Percentiles rank a stretch among this genome's conserved stretches.
These are phyloP conservation scores for Amphicarpaea edgeworthii DNA, from an alignment of 306 rosid species.

Conservation along the genomic window DNA sequence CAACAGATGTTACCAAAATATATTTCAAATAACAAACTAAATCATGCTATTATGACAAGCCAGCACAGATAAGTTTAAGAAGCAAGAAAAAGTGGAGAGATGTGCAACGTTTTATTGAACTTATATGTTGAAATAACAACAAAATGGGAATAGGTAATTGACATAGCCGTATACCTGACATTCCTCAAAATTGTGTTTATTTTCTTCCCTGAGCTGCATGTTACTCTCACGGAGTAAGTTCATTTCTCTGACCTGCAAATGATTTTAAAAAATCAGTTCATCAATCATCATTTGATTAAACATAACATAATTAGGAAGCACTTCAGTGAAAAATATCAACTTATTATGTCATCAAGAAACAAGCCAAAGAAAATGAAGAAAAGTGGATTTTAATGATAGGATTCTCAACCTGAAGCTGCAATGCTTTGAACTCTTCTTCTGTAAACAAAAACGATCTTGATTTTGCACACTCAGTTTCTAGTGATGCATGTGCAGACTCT, in stretches of 20 bases:
- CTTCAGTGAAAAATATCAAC: constrained; percentile 4
- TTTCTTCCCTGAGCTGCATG: constrained; percentile 96
- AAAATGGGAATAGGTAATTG: constrained; percentile 1
- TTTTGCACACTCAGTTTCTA: constrained; percentile 78
- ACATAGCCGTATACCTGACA: constrained; percentile 69
- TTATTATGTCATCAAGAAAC: constrained; percentile 9
- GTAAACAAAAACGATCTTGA: constrained; percentile 77
- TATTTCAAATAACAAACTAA: background rate
- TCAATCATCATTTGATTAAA: constrained; percentile 22
- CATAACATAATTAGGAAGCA: background rate
- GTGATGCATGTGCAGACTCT: constrained; percentile 79
- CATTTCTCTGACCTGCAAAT: constrained; percentile 83
- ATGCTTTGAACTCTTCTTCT: constrained; percentile 89
- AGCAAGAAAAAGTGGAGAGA: background rate
- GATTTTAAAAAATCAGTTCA: constrained; percentile 22
- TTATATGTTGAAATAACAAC: background rate
- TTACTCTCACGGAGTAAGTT: constrained; percentile 98
- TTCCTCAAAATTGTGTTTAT: constrained; percentile 95
- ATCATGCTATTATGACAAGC: background rate
- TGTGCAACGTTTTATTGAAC: background rate
- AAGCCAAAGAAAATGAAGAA: background rate
- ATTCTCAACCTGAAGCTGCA: constrained; percentile 84
- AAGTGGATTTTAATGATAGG: background rate
- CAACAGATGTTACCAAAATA: background rate
- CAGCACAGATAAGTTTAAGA: background rate